phyloP scores from a whole-genome alignment of 1,139 yeast genomes.

The Maudiozyma humilis region DNA sequence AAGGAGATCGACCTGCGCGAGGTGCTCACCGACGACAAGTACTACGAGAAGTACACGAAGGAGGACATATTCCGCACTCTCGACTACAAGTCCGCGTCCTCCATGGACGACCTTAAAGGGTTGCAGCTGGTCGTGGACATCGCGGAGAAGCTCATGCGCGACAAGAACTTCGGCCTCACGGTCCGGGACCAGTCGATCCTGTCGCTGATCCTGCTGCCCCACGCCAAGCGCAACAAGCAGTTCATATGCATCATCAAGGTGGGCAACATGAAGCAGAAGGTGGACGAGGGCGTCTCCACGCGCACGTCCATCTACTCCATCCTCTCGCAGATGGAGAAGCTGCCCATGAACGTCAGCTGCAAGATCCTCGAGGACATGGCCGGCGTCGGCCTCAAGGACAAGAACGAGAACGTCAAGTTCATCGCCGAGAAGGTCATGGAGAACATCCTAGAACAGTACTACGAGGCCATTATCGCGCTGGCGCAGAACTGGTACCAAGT shows the following conservation, averaged over 20 bases:
- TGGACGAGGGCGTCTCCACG: slow-evolving; percentile 19
- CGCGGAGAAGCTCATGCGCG: slow-evolving; percentile 8
- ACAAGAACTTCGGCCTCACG: neutral
- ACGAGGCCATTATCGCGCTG: slow-evolving; percentile 2
- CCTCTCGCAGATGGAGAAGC: slow-evolving; percentile 7
- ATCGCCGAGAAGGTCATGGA: slow-evolving; percentile 1
- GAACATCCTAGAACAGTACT: slow-evolving; percentile 2
- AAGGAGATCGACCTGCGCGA: neutral
- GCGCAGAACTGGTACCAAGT: slow-evolving; percentile 4
- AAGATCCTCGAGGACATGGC: slow-evolving; percentile 7
- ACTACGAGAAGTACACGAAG: neutral
- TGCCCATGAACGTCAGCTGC: slow-evolving; percentile 8
- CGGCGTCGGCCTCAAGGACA: slow-evolving; percentile 3
- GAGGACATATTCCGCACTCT: slow-evolving; percentile 4
- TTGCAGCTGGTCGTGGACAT: slow-evolving; percentile 10
- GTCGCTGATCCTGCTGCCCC: slow-evolving; percentile 8
- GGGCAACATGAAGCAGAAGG: slow-evolving; percentile 24
- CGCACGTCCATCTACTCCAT: slow-evolving; percentile 13
- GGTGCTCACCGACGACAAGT: neutral
- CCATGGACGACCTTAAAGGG: slow-evolving; percentile 1
- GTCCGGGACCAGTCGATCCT: slow-evolving; percentile 3
- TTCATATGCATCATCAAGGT: slow-evolving; percentile 21
- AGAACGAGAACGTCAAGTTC: neutral
- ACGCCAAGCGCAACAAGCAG: slow-evolving; percentile 15
- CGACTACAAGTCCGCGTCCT: slow-evolving; percentile 1